Base-by-base conservation (phyloP, 2,329 filamentous ascomycete species). In the Neocucurbitaria cava region DNA sequence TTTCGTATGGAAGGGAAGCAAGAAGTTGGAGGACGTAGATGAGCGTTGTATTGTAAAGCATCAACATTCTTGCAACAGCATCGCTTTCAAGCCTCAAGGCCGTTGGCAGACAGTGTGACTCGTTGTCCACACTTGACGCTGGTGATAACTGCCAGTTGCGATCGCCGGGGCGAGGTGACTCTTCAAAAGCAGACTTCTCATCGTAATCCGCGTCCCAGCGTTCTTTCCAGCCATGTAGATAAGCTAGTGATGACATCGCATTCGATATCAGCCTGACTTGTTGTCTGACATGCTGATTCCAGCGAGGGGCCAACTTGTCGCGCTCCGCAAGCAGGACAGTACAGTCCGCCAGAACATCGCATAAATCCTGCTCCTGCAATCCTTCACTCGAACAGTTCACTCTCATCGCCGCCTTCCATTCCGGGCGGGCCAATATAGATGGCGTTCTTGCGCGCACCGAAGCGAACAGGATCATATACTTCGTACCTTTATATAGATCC, bases 11-110 rank as follows among this genome's bases (percentile, higher is more conserved):
- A 26, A 67, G 56, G 2, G 61, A 61, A 3, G 54, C 45, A 24
- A 69, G 54, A n/a, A 71, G 49, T 15, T 51, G 46, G 6, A 70
- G 54, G 17, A 72, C 58, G 33, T 65, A 50, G n/a, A 72, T 66
- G 8, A 69, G 51, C n/a, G 64, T 55, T 13, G 62, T 66, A 42
- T 68, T 68, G 49, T 71, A 72, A 5, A 72, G 50, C 66, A 72
- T 69, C 18, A 65, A 47, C 52, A 63, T 64, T 6, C 53, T 62
- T 1, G 64, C 47, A 3, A 58, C 40, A 5, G 53, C 46, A 0
- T 43, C 47, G 31, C 45, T 48, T 20, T n/a, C 24, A 26, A 62
- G 56, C 4, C 42, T 35, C 33, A 59, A 59, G 1, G 54, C 33
- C 5, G 40, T 58, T 1, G 41, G 28, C 2, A 49, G 26, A 13